phyloP scores from a whole-genome alignment of 257 asterid species.

The Gentiana macrophylla region DNA sequence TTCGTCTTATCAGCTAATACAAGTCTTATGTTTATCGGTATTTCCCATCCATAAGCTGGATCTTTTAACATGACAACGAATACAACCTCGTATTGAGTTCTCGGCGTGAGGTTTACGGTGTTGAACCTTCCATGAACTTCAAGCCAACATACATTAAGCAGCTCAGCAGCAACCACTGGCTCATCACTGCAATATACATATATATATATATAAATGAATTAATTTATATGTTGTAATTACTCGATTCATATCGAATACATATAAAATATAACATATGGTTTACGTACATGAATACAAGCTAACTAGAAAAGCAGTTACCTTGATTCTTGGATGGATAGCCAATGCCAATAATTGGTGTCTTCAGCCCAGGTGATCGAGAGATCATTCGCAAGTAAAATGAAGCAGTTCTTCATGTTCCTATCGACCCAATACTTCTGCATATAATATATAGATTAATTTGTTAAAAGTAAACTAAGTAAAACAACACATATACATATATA shows the following conservation, averaged over 20 bases:
- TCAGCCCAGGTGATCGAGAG: slow-evolving; percentile 71
- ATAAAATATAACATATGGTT: not conserved
- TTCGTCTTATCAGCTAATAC: slow-evolving; percentile 53
- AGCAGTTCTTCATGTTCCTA: slow-evolving; percentile 48
- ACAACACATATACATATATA: not conserved
- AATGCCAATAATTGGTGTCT: slow-evolving; percentile 42
- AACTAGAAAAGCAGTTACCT: slow-evolving; percentile 23
- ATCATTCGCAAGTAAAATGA: slow-evolving; percentile 54
- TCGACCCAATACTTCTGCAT: slow-evolving; percentile 78
- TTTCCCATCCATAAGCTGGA: slow-evolving; percentile 63
- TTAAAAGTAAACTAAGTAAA: not conserved
- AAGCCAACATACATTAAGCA: slow-evolving; percentile 69
- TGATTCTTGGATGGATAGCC: slow-evolving; percentile 50
- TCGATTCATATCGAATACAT: not conserved
- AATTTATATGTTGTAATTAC: not conserved
- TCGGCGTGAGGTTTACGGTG: slow-evolving; percentile 50
- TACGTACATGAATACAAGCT: not conserved
- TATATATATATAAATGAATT: not conserved
- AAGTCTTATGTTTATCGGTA: slow-evolving; percentile 74
- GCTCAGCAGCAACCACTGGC: slow-evolving; percentile 43
- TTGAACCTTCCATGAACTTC: slow-evolving; percentile 73
- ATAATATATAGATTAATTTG: slow-evolving; percentile 12
- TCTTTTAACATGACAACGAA: slow-evolving; percentile 53
- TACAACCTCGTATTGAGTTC: slow-evolving; percentile 37
- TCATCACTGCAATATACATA: slow-evolving; percentile 40